Conservation (phyloP, 2,329 filamentous ascomycete genomes). For the Xylariaceae sp. region DNA sequence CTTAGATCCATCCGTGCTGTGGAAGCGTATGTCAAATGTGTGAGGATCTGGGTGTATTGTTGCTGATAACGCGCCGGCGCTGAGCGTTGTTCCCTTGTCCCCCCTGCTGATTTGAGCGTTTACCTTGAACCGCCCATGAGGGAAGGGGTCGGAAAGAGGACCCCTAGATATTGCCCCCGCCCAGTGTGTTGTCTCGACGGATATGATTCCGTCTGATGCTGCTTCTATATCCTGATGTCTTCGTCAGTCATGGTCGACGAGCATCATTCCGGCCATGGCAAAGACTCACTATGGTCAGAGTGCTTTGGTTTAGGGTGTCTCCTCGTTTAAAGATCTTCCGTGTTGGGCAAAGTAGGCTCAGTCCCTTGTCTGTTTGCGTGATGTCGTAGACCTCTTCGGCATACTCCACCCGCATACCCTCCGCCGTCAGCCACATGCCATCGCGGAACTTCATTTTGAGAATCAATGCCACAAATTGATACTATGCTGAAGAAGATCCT, state of each 20-base stretch:
- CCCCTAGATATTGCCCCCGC: slow-evolving; percentile 48
- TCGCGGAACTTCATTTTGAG: slow-evolving; percentile 56
- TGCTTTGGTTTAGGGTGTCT: slow-evolving; percentile 53
- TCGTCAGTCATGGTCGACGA: slow-evolving; percentile 9
- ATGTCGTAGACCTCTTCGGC: slow-evolving; percentile 60
- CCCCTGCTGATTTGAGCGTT: slow-evolving; percentile 39
- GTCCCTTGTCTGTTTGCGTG: slow-evolving; percentile 43
- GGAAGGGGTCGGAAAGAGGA: slow-evolving; percentile 57
- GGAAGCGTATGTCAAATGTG: slow-evolving; percentile 54
- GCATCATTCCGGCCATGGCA: background rate
- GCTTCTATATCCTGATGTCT: slow-evolving; percentile 49
- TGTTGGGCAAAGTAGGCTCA: slow-evolving; percentile 56
- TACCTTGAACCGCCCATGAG: slow-evolving; percentile 44
- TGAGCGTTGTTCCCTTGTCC: slow-evolving; percentile 45
- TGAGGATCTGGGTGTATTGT: slow-evolving; percentile 47
- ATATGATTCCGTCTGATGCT: slow-evolving; percentile 55
- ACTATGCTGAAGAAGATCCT: background rate
- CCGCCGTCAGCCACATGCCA: slow-evolving; percentile 63
- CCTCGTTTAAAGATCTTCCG: slow-evolving; percentile 50
- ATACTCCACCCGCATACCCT: slow-evolving; percentile 58
- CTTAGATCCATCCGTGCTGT: slow-evolving; percentile 46
- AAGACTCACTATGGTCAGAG: slow-evolving; percentile 46
- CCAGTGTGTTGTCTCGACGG: slow-evolving; percentile 56
- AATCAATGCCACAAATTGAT: background rate
- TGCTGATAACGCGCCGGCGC: slow-evolving; percentile 49